Base-by-base conservation (phyloP, 805 yeast species). In the Metschnikowia aberdeeniae region DNA sequence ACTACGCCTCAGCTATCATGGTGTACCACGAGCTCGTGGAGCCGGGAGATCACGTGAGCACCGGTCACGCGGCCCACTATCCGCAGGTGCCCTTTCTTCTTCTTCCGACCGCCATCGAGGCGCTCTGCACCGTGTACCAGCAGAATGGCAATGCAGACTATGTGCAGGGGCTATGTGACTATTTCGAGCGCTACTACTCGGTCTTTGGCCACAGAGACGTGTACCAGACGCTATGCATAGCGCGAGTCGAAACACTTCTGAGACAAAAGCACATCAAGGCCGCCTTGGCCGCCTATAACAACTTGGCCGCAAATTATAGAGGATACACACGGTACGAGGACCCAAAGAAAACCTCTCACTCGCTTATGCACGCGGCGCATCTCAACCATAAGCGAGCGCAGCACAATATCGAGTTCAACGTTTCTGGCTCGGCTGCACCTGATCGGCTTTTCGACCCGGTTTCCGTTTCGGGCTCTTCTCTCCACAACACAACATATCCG, bases 141-240 rank as follows among this genome's bases (percentile, higher is more conserved):
- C 59, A 56, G 8, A 51, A 61, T 29, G 55, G 56, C 9, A 66
- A 64, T 42, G 50, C 56, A 1, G 45, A 47, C 7, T 54, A 64
- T 31, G 53, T 69, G 3, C 47, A 60, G 12, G 73, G 73, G 0
- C 39, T 70, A 14, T 38, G 60, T 1, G 52, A 47, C 12, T 71
- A 71, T 47, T 70, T 70, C 55, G 64, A 63, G 50, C 53, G 72
- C 30, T 70, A 61, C 46, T 71, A 66, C 53, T 69, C 73, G 1
- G 60, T 61, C 38, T 47, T 56, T 14, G 60, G 66, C 26, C 68
- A 70, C 50, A 46, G 57, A 33, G 44, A 36, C 5, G 57, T 58
- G 2, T 69, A 60, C 50, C 64, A 64, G 45, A 37, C 62, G 2
- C 50, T 71, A 14, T 48, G 51, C 14, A 53, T 66, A 2, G 47